These are phyloP conservation scores for Geotrichum reessii DNA, from an alignment of 1,139 yeast species.

Conservation along the genomic window DNA sequence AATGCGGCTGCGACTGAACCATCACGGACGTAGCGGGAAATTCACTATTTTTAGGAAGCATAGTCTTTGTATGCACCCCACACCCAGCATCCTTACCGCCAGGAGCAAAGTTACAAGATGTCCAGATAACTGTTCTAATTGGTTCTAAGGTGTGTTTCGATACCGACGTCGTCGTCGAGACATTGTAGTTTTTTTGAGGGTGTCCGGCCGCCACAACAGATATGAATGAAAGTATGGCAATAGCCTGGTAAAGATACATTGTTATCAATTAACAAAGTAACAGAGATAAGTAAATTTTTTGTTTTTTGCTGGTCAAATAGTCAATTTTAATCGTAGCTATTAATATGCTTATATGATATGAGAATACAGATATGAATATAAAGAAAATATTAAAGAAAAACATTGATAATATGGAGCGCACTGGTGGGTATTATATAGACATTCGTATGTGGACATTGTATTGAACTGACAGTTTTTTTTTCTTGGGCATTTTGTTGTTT, in stretches of 20 bases:
- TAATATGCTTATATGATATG: not conserved
- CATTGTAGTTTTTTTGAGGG: not conserved
- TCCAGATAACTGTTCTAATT: not conserved
- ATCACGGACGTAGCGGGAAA: not conserved
- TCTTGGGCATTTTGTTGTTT: not conserved
- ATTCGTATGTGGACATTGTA: not conserved
- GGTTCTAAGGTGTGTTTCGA: not conserved
- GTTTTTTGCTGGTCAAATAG: not conserved
- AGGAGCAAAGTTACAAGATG: not conserved
- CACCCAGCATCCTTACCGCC: not conserved
- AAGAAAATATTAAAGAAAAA: not conserved
- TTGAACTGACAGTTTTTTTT: not conserved
- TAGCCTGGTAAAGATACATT: not conserved
- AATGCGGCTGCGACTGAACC: not conserved
- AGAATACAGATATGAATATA: not conserved
- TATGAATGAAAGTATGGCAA: not conserved
- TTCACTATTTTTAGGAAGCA: not conserved
- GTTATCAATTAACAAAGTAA: not conserved
- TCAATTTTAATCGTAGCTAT: not conserved
- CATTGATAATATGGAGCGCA: not conserved
- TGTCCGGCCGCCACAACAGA: not conserved
- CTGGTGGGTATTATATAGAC: not conserved
- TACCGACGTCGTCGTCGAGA: not conserved
- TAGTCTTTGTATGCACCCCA: not conserved
- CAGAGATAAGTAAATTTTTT: not conserved